Percentiles rank a stretch among this genome's conserved stretches.
These are phyloP conservation scores for Hymenoscyphus repandus DNA, from an alignment of 2,329 filamentous ascomycete genomes.

Conservation along the genomic window DNA sequence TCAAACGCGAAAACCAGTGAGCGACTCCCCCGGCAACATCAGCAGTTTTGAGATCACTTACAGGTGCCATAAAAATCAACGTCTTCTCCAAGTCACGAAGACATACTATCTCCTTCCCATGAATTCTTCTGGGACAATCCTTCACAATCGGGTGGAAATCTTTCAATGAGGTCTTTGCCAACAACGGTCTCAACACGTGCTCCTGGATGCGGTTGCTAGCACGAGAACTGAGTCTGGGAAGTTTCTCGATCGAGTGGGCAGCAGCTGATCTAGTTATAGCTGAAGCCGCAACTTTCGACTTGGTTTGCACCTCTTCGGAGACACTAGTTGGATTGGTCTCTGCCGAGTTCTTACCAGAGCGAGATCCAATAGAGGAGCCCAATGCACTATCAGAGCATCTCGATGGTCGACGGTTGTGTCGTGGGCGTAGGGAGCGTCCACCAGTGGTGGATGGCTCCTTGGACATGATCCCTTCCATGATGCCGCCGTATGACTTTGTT, in stretches of 20 bases:
- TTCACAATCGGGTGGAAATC: conserved; percentile 76
- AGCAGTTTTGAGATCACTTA: conserved; percentile 63
- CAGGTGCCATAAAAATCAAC: conserved; percentile 82
- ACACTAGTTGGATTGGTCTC: conserved; percentile 34
- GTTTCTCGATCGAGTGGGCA: conserved; percentile 42
- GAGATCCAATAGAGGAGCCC: conserved; percentile 71
- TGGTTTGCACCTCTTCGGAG: conserved; percentile 36
- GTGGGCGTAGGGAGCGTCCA: conserved; percentile 49
- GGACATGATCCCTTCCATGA: conserved; percentile 38
- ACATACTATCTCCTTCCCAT: conserved; percentile 80
- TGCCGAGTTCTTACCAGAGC: conserved; percentile 44
- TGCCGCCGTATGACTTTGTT: conserved; percentile 25
- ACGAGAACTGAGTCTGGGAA: conserved; percentile 59
- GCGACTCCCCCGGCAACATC: conserved; percentile 59
- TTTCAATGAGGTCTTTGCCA: conserved; percentile 66
- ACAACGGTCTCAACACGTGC: conserved; percentile 71
- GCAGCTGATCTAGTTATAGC: conserved; percentile 58
- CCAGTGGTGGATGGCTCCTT: conserved; percentile 37
- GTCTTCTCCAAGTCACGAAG: conserved; percentile 93
- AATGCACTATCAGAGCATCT: conserved; percentile 81
- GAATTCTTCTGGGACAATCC: conserved; percentile 73
- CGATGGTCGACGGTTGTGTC: conserved; percentile 46
- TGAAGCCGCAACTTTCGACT: conserved; percentile 41
- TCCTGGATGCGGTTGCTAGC: conserved; percentile 76
- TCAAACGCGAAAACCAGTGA: conserved; percentile 59